A percentile compares a stretch with the other conserved stretches of the same genome.
phyloP scores from a whole-genome alignment of 163 green algal species.

The Scenedesmus sp. region DNA sequence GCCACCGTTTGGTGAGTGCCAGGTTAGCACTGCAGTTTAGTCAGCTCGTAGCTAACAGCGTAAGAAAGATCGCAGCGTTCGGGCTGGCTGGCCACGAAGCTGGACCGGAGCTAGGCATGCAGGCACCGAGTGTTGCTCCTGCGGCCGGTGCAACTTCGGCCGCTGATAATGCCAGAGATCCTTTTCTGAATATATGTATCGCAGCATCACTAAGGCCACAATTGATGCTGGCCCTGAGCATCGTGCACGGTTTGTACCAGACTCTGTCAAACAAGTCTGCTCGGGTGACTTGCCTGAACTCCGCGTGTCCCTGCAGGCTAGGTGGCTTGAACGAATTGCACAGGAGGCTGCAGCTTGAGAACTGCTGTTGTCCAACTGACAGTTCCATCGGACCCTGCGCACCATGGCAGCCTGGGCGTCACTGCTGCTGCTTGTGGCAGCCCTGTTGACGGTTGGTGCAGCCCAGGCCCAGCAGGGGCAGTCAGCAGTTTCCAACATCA shows the following conservation, averaged over 20 bases:
- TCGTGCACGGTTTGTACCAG: background rate
- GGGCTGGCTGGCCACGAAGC: background rate
- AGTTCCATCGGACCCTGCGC: background rate
- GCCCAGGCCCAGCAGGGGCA: background rate
- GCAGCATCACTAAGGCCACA: background rate
- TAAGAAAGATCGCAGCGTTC: background rate
- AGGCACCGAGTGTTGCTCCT: background rate
- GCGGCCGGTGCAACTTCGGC: background rate
- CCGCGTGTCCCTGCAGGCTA: background rate
- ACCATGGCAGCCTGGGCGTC: background rate
- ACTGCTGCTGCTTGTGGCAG: slow-evolving; percentile 8
- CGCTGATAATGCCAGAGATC: background rate
- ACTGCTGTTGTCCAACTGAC: background rate
- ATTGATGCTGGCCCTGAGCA: background rate
- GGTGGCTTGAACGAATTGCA: background rate
- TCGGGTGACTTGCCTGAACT: background rate
- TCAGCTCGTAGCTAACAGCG: background rate
- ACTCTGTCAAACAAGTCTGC: background rate
- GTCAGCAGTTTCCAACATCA: background rate
- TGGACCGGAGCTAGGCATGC: background rate
- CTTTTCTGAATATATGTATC: too few species aligned
- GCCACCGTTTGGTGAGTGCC: background rate
- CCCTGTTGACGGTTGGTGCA: background rate
- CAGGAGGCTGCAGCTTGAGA: background rate
- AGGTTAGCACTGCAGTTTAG: background rate